A percentile compares a stretch with the other conserved stretches of the same genome.
Evolutionary conservation across 805 yeast genomes (phyloP).

Genomic region (Ogataea pilisensis): DNA sequence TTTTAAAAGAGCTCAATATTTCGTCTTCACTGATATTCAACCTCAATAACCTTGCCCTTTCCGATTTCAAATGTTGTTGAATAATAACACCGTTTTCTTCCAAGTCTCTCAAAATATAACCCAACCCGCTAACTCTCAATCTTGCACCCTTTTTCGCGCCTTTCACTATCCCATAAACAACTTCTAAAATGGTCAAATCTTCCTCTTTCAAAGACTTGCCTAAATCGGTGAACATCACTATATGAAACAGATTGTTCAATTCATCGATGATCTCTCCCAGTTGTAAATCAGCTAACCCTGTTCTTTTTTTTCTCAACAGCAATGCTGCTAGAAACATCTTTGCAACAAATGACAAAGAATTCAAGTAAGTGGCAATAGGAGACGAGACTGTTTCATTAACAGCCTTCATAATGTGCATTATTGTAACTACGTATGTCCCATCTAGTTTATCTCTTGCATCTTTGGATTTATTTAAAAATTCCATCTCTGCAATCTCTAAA

Average conservation of each 20-base stretch:
- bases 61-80: slow-evolving; percentile 65
- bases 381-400: slow-evolving; percentile 74
- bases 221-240: slow-evolving; percentile 29
- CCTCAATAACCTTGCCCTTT: slow-evolving; percentile 59
- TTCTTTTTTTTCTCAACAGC: slow-evolving; percentile 57
- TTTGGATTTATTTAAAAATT: slow-evolving; percentile 37
- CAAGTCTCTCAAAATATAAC: slow-evolving; percentile 59
- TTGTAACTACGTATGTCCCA: slow-evolving; percentile 53
- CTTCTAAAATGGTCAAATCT: slow-evolving; percentile 20
- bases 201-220: slow-evolving; percentile 20
- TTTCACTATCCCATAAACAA: slow-evolving; percentile 22
- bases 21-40: slow-evolving; percentile 72
- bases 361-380: slow-evolving; percentile 59
- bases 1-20: slow-evolving; percentile 52
- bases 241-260: slow-evolving; percentile 39
- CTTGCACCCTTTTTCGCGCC: slow-evolving; percentile 16
- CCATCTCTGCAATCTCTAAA: slow-evolving; percentile 77
- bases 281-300: slow-evolving; percentile 66
- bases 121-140: slow-evolving; percentile 56
- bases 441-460: slow-evolving; percentile 26
- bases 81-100: slow-evolving; percentile 74
- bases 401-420: slow-evolving; percentile 74
- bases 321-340: slow-evolving; percentile 72
- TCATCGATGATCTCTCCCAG: slow-evolving; percentile 81
- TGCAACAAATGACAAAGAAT: slow-evolving; percentile 58